These are phyloP conservation scores for Tolypocladium capitatum DNA, from an alignment of 2,329 filamentous ascomycete genomes.

Conservation along the genomic window DNA sequence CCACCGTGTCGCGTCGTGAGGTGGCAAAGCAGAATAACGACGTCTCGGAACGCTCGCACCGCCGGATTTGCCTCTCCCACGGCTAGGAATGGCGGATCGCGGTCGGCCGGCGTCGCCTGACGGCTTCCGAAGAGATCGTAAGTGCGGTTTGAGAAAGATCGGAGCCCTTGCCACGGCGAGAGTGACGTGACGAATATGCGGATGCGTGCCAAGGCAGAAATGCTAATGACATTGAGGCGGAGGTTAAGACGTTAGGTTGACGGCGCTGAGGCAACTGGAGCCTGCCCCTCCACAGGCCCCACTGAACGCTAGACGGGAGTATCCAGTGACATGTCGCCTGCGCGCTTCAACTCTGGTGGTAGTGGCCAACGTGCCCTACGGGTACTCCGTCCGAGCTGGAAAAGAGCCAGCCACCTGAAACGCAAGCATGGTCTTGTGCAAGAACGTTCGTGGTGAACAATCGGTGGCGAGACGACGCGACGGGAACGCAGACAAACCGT, in stretches of 20 bases:
- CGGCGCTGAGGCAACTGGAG: too few relatives aligned
- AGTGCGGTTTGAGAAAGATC: not conserved
- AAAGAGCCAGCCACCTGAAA: not conserved
- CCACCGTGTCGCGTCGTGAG: not conserved
- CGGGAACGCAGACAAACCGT: not conserved
- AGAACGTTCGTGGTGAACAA: not conserved
- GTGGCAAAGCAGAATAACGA: not conserved
- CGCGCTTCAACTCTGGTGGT: too few relatives aligned
- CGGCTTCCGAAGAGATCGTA: not conserved
- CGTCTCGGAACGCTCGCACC: not conserved
- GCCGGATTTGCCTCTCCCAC: not conserved
- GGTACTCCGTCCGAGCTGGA: not conserved
- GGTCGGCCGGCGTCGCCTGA: not conserved
- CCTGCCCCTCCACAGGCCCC: too few relatives aligned
- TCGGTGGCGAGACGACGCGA: too few relatives aligned
- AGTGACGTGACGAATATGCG: not conserved
- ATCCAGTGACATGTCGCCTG: too few relatives aligned
- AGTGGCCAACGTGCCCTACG: too few relatives aligned
- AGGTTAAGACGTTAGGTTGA: not conserved
- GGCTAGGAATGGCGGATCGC: not conserved
- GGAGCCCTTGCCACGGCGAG: not conserved
- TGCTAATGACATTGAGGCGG: not conserved
- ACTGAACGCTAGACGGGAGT: too few relatives aligned
- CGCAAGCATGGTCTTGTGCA: not conserved
- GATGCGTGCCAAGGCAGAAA: not conserved